Percentiles rank a stretch among this genome's conserved stretches.
Conservation (phyloP, 495 filamentous ascomycete species). For the Thermothielavioides terrestris region DNA sequence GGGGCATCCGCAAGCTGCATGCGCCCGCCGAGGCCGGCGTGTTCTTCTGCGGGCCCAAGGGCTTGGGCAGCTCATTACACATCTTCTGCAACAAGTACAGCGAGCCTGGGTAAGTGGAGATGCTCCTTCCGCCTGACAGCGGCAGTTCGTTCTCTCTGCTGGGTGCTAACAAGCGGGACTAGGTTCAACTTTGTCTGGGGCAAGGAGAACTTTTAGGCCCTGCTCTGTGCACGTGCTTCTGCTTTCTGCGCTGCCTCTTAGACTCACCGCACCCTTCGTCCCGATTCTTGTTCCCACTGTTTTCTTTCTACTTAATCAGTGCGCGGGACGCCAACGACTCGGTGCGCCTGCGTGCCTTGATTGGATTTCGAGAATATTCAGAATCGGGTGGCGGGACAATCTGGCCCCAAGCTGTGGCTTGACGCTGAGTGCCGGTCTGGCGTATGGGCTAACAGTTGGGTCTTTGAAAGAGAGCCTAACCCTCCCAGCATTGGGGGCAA, state of each 20-base stretch:
- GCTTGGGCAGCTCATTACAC: conserved; percentile 57
- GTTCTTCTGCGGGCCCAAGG: conserved; percentile 73
- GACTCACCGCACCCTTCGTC: not conserved
- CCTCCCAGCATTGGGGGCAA: too few species aligned
- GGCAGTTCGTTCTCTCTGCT: not conserved
- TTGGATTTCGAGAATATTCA: not conserved
- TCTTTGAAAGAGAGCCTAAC: too few species aligned
- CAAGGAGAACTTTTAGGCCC: conserved; percentile 64
- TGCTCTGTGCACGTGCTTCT: not conserved
- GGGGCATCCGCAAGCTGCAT: conserved; percentile 65
- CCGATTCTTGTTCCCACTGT: not conserved
- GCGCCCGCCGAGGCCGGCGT: conserved; percentile 63
- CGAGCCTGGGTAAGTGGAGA: conserved; percentile 52
- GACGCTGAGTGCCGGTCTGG: too few species aligned
- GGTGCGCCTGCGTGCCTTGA: not conserved
- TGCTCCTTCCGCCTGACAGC: not conserved
- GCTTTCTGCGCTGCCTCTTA: not conserved
- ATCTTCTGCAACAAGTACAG: conserved; percentile 72
- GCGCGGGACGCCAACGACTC: conserved; percentile 12
- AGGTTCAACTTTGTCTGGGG: conserved; percentile 59
- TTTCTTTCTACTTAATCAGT: not conserved
- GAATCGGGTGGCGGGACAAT: too few species aligned
- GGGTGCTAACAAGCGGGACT: not conserved
- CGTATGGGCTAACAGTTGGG: too few species aligned
- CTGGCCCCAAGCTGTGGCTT: too few species aligned